Conservation (phyloP, 83 land plant genomes). For the Diphasiastrum complanatum region DNA sequence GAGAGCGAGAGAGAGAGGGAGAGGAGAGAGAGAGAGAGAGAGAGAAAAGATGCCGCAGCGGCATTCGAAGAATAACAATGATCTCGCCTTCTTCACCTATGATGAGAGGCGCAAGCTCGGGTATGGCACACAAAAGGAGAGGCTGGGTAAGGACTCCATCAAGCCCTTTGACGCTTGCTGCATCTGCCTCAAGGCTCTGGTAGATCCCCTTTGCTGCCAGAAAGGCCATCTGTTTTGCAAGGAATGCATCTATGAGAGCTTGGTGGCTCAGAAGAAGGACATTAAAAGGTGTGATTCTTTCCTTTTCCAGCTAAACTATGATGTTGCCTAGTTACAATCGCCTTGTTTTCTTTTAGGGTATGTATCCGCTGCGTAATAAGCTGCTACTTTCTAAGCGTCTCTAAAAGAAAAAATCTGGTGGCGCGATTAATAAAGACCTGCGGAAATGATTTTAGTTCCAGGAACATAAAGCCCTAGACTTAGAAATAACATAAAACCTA, state of each 20-base stretch:
- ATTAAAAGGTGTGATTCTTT: constrained; percentile 58
- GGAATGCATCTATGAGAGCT: constrained; percentile 88
- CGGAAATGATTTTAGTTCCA: too few relatives aligned
- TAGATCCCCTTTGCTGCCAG: constrained; percentile 84
- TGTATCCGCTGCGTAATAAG: too few relatives aligned
- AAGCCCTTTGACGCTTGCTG: constrained; percentile 92
- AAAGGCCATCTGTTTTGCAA: constrained; percentile 93
- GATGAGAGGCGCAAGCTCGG: constrained; percentile 98
- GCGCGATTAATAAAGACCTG: background rate
- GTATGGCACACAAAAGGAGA: constrained; percentile 92
- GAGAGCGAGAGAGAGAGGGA: too few relatives aligned
- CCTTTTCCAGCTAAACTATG: background rate
- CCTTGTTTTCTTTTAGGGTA: too few relatives aligned
- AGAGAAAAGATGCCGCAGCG: constrained; percentile 83
- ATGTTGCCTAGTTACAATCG: background rate
- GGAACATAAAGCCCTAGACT: too few relatives aligned
- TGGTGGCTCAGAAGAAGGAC: constrained; percentile 96
- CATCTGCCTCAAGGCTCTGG: constrained; percentile 84
- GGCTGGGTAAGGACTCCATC: constrained; percentile 94
- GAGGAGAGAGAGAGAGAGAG: too few relatives aligned
- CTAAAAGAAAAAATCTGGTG: background rate
- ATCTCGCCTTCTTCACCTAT: constrained; percentile 97
- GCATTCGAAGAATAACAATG: constrained; percentile 98
- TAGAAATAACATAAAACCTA: too few relatives aligned
- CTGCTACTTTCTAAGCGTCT: background rate